Evolutionary conservation across 805 yeast genomes (phyloP), one percentile per base, ranked within the genome.

Genomic region (Wickerhamiella azymoides): DNA sequence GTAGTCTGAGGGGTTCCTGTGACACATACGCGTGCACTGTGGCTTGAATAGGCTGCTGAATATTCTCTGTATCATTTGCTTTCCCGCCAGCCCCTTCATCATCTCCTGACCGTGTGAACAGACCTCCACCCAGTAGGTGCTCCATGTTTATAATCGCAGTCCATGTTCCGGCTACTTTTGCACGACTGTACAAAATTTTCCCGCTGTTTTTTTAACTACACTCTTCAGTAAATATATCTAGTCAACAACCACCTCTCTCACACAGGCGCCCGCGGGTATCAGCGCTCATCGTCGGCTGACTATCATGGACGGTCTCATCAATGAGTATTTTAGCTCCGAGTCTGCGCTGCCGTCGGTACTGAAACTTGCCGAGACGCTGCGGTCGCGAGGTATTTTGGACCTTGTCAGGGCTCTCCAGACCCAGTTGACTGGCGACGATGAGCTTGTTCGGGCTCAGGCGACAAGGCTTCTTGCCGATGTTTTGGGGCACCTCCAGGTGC

Each of bases 361-460:
- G 0, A 21, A 44, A 1, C 35, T 55, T 1, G 49, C 54, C 2
- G 19, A 40, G 6, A 9, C 25, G 10, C 28, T 33, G 13, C 36
- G 46, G 3, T 14, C 7, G 4, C 44, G 21, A 3, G 37, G 53
- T 13, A 46, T 55, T 2, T 42, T 55, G 2, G 41, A 37, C 6
- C 64, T 82, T 37, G 74, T 83, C 8, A 68, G 73, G 39, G 58
- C 66, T 1, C 63, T 83, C 25, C 85, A 84, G n/a, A 75, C 73
- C 24, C 67, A 70, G 41, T 63, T 83, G 25, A 77, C 83, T 1
- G 73, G 80, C 2, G 79, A 75, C 7, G 77, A 76, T 49, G 73
- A 71, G 21, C 51, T 59, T 2, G 63, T 71, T 14, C 65, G 93
- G 49, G 58, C 70, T 6, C 33, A 41, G 45, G 74, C 78, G 0